Base-by-base conservation (phyloP, 1,284 basidiomycete species). In the Apiotrichum mycotoxinovorans region DNA sequence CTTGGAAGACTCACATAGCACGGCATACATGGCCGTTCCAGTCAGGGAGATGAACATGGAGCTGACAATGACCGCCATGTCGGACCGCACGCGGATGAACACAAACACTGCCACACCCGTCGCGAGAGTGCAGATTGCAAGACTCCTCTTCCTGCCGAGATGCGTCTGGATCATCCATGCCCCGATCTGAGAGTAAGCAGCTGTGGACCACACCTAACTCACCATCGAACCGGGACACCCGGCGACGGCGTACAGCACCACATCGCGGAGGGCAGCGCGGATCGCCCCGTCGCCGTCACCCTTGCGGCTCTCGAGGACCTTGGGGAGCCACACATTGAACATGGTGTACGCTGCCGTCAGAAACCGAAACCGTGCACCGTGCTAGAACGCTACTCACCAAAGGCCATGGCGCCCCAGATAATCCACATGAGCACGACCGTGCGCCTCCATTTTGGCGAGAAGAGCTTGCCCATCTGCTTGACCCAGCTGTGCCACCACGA, bases 301-400 rank as follows among this genome's bases (percentile, higher is more conserved):
- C 14, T 68, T 70, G 0, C 70, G 68, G 33, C 67, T 69, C 20
- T 77, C 93, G 30, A 98, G 79, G 17, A 95, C 82, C 67, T 92
- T 92, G 0, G 95, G 95, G 22, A 97, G 82, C 75, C 88, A 98
- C 15, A 96, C 92, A 70, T 98, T 98, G 79, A 98, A 98, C 86
- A 95, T 95, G 9, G 91, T 97, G 70, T 86, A 93, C 2, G 86
- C 91, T 87, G 69, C 51, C 57, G 52, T 61, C 48, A 61, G 58
- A 3, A 4, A 17, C 33, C 9, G 9, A 12, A 26, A 34, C n/a
- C 40, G 25, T 37, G 12, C 35, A 18, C 18, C 38, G 15, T 9
- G 38, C 17, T 40, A 11, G 14, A 34, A 8, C 33, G 22, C 26
- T 12, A 76, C 86, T 58, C 61, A 90, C 89, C 87, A 30, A 93